Evolutionary conservation across 257 asterid species (phyloP), one percentile per base, ranked within the genome.

Genomic region (Cruciata laevipes): DNA sequence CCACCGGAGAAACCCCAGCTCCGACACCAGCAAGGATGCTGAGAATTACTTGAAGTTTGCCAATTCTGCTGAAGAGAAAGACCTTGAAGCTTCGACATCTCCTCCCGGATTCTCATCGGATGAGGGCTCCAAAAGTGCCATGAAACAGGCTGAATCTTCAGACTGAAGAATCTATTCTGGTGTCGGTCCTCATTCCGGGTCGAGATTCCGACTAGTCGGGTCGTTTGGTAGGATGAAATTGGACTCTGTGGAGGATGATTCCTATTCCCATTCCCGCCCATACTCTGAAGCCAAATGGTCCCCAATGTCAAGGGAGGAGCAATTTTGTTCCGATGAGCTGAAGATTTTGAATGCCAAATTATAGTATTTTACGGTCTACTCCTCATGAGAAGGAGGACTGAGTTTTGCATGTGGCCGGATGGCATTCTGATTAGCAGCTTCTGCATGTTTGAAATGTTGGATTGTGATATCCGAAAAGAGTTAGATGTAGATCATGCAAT

Each of bases 21-120:
- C 83, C n/a, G 90, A 82, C 10, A 23, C 65, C 8, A 75, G 51
- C 55, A 47, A 14, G 63, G 73, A 62, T 38, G 61, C 81, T n/a
- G 83, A 84, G 2, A 79, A 79, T 57, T 82, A 73, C 72, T 88
- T 89, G 3, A 84, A 92, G 75, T 84, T 71, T 71, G 67, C 74
- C 0, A 67, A 80, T 58, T 74, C 92, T 53, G 65, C 92, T 0
- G 82, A 83, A 6, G 78, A 49, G 13, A 81, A 75, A 49, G 95
- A 87, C 63, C n/a, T 73, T 31, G 91, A 86, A 71, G 82, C 89
- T 70, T 74, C 84, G 30, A 7, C 37, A 27, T 37, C 27, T 40
- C 72, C 80, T 38, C 60, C 71, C 11, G 73, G 55, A 42, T 72
- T 76, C 32, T 24, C 70, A 10, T 52, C 44, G 8, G 30, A 71